Conservation (phyloP, 108 stramenopile genomes). For the Skeletonema grethae region DNA sequence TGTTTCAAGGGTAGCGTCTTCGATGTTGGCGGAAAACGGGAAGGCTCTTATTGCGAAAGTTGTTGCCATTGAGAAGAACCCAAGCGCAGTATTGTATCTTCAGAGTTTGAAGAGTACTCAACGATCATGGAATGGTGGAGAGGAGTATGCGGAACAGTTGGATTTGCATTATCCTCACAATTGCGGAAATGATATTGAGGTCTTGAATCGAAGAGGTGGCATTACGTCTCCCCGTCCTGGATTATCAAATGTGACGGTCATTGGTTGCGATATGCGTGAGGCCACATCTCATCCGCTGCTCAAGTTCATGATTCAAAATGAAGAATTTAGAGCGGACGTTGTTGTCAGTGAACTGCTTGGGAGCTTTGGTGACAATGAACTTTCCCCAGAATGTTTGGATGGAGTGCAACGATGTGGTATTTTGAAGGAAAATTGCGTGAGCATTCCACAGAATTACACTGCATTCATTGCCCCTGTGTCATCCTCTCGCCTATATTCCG, state of each 20-base stretch:
- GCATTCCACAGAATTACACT: constrained; percentile 88
- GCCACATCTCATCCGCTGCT: constrained; percentile 46
- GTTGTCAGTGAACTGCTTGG: constrained; percentile 97
- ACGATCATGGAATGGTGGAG: constrained; percentile 64
- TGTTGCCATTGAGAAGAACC: constrained; percentile 95
- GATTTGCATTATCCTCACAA: background rate
- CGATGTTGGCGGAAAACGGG: constrained; percentile 3
- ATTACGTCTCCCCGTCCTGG: constrained; percentile 19
- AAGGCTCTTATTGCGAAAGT: constrained; percentile 50
- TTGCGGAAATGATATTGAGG: background rate
- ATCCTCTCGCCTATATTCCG: constrained; percentile 83
- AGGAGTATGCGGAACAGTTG: constrained; percentile 6
- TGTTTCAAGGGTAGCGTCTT: constrained; percentile 45
- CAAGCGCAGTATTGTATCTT: constrained; percentile 95
- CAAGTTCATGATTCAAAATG: constrained; percentile 36
- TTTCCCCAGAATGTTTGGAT: constrained; percentile 98
- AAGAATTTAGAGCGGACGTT: constrained; percentile 70
- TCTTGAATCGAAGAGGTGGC: background rate
- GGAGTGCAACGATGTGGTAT: constrained; percentile 79
- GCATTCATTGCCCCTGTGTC: constrained; percentile 92
- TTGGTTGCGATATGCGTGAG: constrained; percentile 93
- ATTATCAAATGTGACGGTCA: constrained; percentile 67
- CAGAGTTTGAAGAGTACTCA: constrained; percentile 68
- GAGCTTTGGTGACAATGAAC: constrained; percentile 97
- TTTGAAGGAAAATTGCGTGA: constrained; percentile 69